A percentile compares a stretch with the other conserved stretches of the same genome.
These are phyloP conservation scores for Epichloe festucae DNA, from an alignment of 2,329 filamentous ascomycete species.

Conservation along the genomic window DNA sequence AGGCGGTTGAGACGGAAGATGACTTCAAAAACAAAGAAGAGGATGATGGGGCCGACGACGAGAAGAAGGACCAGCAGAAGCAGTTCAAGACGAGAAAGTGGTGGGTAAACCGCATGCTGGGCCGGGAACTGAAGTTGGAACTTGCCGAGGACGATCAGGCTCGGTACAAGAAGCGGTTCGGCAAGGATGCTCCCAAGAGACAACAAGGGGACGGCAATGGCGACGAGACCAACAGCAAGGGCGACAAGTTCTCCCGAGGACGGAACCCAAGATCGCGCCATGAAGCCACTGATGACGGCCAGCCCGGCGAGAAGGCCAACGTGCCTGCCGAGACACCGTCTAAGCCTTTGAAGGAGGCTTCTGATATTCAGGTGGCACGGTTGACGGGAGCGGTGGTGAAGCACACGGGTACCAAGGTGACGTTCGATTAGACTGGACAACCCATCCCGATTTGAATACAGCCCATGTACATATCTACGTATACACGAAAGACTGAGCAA, in stretches of 20 bases:
- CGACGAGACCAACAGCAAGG: conserved; percentile 14
- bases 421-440: conserved; percentile 49
- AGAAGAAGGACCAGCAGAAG: conserved; percentile 27
- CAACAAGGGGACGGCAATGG: conserved; percentile 16
- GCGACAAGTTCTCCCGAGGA: conserved; percentile 18
- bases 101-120: conserved; percentile 76
- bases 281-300: conserved; percentile 8
- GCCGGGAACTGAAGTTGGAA: conserved; percentile 74
- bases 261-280: conserved; percentile 24
- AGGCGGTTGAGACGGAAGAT: conserved; percentile 49
- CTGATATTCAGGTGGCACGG: conserved; percentile 41
- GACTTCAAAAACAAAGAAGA: conserved; percentile 42
- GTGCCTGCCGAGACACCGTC: conserved; percentile 9
- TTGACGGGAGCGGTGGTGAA: conserved; percentile 71
- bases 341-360: conserved; percentile 29
- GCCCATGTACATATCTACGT: neutral
- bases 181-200: conserved; percentile 48
- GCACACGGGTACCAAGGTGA: conserved; percentile 66
- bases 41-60: conserved; percentile 29
- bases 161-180: conserved; percentile 88
- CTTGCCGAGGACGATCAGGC: conserved; percentile 84
- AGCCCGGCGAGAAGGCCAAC: conserved; percentile 9
- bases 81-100: conserved; percentile 54
- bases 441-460: neutral
- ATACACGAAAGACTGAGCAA: too few species aligned